Percentiles rank a stretch among this genome's conserved stretches.
phyloP scores from a whole-genome alignment of 495 filamentous ascomycete genomes.

The Hypoxylon crocopeplum region DNA sequence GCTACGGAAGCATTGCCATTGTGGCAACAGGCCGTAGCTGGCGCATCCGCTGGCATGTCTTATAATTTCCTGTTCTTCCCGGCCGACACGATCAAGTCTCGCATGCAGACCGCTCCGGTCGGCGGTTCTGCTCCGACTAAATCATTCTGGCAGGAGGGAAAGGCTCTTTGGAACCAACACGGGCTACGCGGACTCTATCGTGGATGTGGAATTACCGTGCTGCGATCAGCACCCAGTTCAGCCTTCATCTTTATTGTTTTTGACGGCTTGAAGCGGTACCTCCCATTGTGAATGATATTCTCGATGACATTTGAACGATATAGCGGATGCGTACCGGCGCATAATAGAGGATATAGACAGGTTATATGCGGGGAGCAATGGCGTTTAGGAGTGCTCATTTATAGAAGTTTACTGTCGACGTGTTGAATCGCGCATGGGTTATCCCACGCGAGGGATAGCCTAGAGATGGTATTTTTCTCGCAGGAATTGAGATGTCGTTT shows the following conservation, averaged over 20 bases:
- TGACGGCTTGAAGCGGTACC: conserved; percentile 76
- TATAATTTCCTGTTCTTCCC: conserved; percentile 98
- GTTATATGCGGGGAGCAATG: conserved; percentile 12
- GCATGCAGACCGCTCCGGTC: conserved; percentile 91
- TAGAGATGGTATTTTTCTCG: not conserved
- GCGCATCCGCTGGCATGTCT: conserved; percentile 88
- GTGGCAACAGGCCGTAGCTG: conserved; percentile 84
- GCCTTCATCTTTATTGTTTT: conserved; percentile 96
- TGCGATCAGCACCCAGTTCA: conserved; percentile 87
- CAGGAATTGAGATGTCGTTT: not conserved
- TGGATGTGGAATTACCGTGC: conserved; percentile 92
- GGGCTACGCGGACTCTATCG: conserved; percentile 87
- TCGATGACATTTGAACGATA: conserved; percentile 3
- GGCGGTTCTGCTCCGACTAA: conserved; percentile 51
- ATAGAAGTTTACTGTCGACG: conserved; percentile 15
- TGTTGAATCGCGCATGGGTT: not conserved
- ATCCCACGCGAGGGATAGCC: not conserved
- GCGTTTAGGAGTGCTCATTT: conserved; percentile 31
- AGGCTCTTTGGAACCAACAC: conserved; percentile 76
- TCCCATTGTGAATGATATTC: conserved; percentile 50
- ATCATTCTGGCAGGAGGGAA: conserved; percentile 73
- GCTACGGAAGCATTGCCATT: conserved; percentile 59
- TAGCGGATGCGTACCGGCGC: conserved; percentile 7
- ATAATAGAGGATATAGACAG: conserved; percentile 32
- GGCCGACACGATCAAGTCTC: conserved; percentile 93